Conservation (phyloP, 371 early-diverging fungal species). For the Mortierella sp. region DNA sequence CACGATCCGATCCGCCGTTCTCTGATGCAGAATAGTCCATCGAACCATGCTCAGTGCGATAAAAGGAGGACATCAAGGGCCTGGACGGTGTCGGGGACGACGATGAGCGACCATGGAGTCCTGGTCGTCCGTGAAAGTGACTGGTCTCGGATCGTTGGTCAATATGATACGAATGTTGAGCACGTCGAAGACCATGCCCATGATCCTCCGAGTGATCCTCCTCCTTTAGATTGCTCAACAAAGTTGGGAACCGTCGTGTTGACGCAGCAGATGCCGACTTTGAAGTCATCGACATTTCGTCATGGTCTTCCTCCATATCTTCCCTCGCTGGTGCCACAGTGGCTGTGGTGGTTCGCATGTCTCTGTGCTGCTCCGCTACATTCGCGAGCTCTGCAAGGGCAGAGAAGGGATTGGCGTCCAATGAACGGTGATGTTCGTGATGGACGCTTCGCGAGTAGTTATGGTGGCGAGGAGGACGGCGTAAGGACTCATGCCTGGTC, state of each 20-base stretch:
- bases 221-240: slow-evolving; percentile 31
- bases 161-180: slow-evolving; percentile 19
- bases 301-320: slow-evolving; percentile 16
- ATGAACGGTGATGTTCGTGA: slow-evolving; percentile 30
- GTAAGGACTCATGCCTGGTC: slow-evolving; percentile 35
- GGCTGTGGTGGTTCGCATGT: slow-evolving; percentile 25
- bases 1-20: slow-evolving; percentile 27
- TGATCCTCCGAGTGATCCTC: slow-evolving; percentile 27
- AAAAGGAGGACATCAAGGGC: slow-evolving; percentile 2
- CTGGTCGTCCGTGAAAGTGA: slow-evolving; percentile 4
- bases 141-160: slow-evolving; percentile 11
- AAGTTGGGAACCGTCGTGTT: slow-evolving; percentile 36
- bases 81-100: background rate
- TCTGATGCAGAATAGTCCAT: slow-evolving; percentile 28
- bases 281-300: slow-evolving; percentile 12
- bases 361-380: slow-evolving; percentile 36
- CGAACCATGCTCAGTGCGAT: slow-evolving; percentile 22
- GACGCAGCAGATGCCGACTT: slow-evolving; percentile 3
- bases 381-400: slow-evolving; percentile 46
- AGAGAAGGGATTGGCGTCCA: slow-evolving; percentile 34
- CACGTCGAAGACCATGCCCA: background rate
- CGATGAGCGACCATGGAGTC: background rate
- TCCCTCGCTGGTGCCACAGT: slow-evolving; percentile 27
- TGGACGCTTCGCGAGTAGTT: background rate
- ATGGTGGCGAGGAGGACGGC: slow-evolving; percentile 8